Evolutionary conservation across 2,329 filamentous ascomycete species (phyloP), one percentile per base, ranked within the genome.

Genomic region (Coniochaeta ligniaria): DNA sequence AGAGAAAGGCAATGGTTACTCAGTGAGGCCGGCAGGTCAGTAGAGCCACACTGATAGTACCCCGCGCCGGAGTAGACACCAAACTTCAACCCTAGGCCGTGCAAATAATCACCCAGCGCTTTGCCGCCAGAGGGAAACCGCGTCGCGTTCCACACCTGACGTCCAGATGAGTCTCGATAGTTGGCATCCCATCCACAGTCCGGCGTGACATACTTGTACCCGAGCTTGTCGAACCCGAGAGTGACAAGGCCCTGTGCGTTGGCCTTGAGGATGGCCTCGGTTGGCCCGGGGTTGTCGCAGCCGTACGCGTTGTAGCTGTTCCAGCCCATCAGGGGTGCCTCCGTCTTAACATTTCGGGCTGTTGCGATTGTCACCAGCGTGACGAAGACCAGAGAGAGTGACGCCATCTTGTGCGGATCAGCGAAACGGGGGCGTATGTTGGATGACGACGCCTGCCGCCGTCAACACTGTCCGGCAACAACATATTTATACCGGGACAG

Each of bases 291-390:
- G 12, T 50, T 50, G 1, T 70, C 70, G 66, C 82, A 85, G 57
- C 71, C 74, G 68, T 82, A 83, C 45, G 78, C 73, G 59, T 87
- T 87, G 64, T 86, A 86, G 2, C 78, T 80, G 62, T 86, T 86
- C 83, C 83, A 86, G 14, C 82, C 76, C 77, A 79, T 78, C 0
- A 75, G 74, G 2, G 78, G 77, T 1, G 75, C 74, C 6, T 68
- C 64, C 1, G 71, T 70, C 28, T 50, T 50, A 20, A 50, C 45
- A 50, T 26, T 50, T 3, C 24, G 20, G 14, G 20, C 45, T 2
- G 20, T 16, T 28, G 20, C 11, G 6, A 7, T 20, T 26, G 2
- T 20, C 26, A 20, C 24, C 12, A 28, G 20, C 4, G 22, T 20
- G 22, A 50, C 4, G 5, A 50, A 26, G 22, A 16, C 7, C 22